Base-by-base conservation (phyloP, 2,329 filamentous ascomycete genomes). In the Fusarium phyllophilum region DNA sequence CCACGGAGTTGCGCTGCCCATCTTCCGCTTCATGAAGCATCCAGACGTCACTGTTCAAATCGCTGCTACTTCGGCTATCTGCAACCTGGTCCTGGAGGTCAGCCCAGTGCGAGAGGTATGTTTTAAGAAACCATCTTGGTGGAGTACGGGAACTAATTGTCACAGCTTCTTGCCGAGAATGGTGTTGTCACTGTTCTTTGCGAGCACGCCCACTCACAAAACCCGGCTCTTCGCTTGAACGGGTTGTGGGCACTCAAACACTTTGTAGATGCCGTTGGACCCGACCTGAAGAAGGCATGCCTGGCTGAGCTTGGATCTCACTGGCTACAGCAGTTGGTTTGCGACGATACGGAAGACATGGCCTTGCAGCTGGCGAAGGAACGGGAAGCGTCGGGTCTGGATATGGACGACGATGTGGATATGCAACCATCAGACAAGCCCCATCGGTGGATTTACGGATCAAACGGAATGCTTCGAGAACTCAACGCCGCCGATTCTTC, bases 211-310 rank as follows among this genome's bases (percentile, higher is more conserved):
- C 93, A 93, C 80, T 96, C 94, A 1, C 87, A 89, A 52, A 93
- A 96, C 78, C 89, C 93, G n/a, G 90, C 91, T 52, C 86, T 98
- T 60, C 90, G 94, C 31, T 87, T 97, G 33, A 95, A 96, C 77
- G 95, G 95, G 29, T 84, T 99, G 4, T 99, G 96, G 96, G 94
- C 95, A 11, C 85, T 99, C 66, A 98, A 98, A 80, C 94, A 98
- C 82, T 88, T 98, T 56, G 92, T 97, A 6, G 89, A 93, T 72
- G 91, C 90, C 29, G 90, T 93, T 11, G 88, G 89, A 24, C 90
- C 92, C 49, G 89, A 92, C 18, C 85, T 93, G 74, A 97, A 96
- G 82, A 92, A 92, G 77, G 88, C 89, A 54, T 94, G 94, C 68
- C 84, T 98, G 18, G 91, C 95, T 56, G 91, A 93, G 78, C 86